These are phyloP conservation scores for Aspergillus sp. DNA, from an alignment of 2,329 filamentous ascomycete genomes.

Conservation along the genomic window DNA sequence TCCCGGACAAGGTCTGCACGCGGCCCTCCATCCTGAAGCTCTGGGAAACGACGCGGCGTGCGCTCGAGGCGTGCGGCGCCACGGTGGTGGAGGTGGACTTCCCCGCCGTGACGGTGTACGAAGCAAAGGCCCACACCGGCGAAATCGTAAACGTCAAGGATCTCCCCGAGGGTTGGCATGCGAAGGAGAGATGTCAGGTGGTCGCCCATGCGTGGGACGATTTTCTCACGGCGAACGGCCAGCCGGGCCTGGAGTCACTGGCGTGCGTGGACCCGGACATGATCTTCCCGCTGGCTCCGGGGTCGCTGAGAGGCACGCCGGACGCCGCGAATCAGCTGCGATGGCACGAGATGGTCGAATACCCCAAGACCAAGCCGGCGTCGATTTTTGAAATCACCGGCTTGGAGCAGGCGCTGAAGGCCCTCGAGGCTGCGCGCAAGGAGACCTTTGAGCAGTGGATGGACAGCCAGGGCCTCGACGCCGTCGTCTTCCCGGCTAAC, in stretches of 20 bases:
- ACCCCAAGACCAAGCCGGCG: constrained; percentile 23
- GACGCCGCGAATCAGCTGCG: constrained; percentile 23
- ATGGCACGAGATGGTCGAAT: constrained; percentile 28
- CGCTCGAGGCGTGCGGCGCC: constrained; percentile 31
- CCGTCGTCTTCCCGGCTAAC: constrained; percentile 50
- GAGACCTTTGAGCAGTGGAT: constrained; percentile 54
- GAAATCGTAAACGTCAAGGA: constrained; percentile 41
- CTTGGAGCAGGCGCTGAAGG: constrained; percentile 41
- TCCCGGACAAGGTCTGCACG: constrained; percentile 34
- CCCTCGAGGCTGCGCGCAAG: constrained; percentile 51
- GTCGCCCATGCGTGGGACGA: constrained; percentile 55
- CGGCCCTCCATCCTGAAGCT: constrained; percentile 39
- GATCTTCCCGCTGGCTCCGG: constrained; percentile 38
- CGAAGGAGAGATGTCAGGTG: constrained; percentile 48
- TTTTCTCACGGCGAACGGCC: constrained; percentile 47
- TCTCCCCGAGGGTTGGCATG: constrained; percentile 47
- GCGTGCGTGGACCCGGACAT: constrained; percentile 38
- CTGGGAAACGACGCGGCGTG: constrained; percentile 28
- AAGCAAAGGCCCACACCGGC: constrained; percentile 32
- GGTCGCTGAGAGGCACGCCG: constrained; percentile 22
- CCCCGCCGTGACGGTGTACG: constrained; percentile 31
- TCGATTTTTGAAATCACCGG: constrained; percentile 45
- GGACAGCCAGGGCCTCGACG: constrained; percentile 41
- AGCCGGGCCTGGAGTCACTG: constrained; percentile 39
- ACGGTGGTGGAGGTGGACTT: constrained; percentile 34